Percentiles rank a stretch among this genome's conserved stretches.
Evolutionary conservation across 768 basidiomycete species (phyloP).

Genomic region (Amanita polypyramis): DNA sequence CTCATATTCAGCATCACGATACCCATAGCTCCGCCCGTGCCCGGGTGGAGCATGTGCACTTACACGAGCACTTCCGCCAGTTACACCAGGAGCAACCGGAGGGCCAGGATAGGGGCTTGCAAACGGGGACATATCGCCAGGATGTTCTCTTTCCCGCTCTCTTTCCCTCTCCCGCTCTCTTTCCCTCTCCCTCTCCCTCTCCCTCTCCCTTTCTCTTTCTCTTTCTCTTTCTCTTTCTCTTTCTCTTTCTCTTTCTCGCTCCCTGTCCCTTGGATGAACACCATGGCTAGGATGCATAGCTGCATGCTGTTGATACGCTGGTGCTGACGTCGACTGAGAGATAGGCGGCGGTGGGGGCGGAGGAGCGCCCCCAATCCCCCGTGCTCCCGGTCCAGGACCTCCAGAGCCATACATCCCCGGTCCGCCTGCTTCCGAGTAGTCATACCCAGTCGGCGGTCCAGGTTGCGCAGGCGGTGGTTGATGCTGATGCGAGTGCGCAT

Average conservation of each 20-base stretch:
- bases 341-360: conserved; percentile 1
- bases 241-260: background rate
- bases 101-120: background rate
- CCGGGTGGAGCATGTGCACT: background rate
- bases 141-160: conserved; percentile 2
- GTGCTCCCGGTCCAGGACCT: background rate
- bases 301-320: background rate
- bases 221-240: conserved; percentile 1
- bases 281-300: background rate
- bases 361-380: background rate
- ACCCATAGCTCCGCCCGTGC: background rate
- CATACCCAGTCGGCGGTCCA: background rate
- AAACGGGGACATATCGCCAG: conserved; percentile 5
- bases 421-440: conserved; percentile 1
- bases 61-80: background rate
- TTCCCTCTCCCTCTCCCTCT: background rate
- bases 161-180: background rate
- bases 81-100: background rate
- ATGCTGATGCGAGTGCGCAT: conserved; percentile 5
- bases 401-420: background rate
- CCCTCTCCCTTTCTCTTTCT: background rate
- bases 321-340: background rate
- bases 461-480: background rate
- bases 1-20: conserved; percentile 5
- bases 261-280: conserved; percentile 1